Conservation (phyloP, 2,329 filamentous ascomycete genomes). For the Trichoderma sp. region DNA sequence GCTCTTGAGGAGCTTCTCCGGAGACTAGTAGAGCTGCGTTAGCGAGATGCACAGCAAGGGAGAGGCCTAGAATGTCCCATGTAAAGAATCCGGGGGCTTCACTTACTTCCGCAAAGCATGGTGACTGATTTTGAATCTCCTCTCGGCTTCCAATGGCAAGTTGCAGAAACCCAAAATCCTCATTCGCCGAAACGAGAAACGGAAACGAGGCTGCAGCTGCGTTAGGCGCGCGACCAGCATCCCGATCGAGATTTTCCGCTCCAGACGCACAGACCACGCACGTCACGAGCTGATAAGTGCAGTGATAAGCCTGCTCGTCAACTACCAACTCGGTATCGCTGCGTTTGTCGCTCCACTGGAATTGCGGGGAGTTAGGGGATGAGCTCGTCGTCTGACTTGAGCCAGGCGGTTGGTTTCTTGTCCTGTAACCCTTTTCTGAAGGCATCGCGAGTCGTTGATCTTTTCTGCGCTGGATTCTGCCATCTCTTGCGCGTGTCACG, state of each 20-base stretch:
- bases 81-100: not conserved
- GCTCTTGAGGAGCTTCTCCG: constrained; percentile 91
- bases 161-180: not conserved
- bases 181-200: not conserved
- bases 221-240: constrained; percentile 20
- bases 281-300: constrained; percentile 21
- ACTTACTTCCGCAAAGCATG: constrained; percentile 54
- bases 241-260: constrained; percentile 30
- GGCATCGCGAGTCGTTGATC: not conserved
- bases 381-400: constrained; percentile 5
- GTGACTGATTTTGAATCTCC: constrained; percentile 34
- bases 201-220: not conserved
- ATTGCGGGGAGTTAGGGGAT: constrained; percentile 18
- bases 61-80: no score
- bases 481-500: not conserved
- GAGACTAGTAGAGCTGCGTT: constrained; percentile 69
- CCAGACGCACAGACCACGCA: constrained; percentile 18
- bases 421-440: not conserved
- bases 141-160: constrained; percentile 33
- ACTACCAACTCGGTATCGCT: constrained; percentile 26
- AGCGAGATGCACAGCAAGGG: constrained; percentile 18
- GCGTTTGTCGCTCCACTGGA: constrained; percentile 31
- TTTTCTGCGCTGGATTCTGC: not conserved
- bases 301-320: constrained; percentile 6
- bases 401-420: not conserved